Base-by-base conservation (phyloP, 768 basidiomycete genomes). In the Rhizopogon salebrosus region DNA sequence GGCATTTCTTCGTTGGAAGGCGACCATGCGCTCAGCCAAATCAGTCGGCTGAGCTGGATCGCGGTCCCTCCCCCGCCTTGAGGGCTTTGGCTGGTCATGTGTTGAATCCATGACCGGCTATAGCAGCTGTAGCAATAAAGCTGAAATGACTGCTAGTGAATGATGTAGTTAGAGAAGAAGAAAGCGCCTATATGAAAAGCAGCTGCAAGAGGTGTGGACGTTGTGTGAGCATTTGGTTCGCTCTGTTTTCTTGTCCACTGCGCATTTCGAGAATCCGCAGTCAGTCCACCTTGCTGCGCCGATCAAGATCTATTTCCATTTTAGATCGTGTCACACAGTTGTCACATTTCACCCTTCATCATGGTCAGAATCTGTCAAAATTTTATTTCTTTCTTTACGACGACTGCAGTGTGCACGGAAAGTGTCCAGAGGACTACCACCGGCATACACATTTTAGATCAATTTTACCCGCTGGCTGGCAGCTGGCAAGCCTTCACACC, bases 1-100 rank as follows among this genome's bases (percentile, higher is more conserved):
- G 51, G 87, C 84, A 34, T 75, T 81, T 57, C 74, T 81, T 18
- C 91, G 77, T 64, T 86, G 82, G 4, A 86, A 70, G 11, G 85
- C 84, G 49, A 85, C 74, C 41, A 92, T 75, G 56, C 76, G 79
- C 62, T 87, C 83, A n/a, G 75, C 78, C 20, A 84, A 57, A 67
- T 84, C 80, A 0, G 72, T 76, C 3, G 73, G 67, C 24, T 72
- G 70, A 11, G 71, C 58, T 3, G 68, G 61, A 31, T 76, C 74
- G 41, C 77, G 72, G 54, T 77, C 77, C 62, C 72, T 78, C 55
- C 61, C 65, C 61, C 75, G 74, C 52, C 72, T 67, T 14, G 68
- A 63, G 27, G 62, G 60, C n/a, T 58, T 60, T 39, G 58, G 67
- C 39, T 43, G 56, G 41, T 69, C 67, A 37, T 60, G 48, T 18